These are phyloP conservation scores for Leccinum truebloodii DNA, from an alignment of 768 basidiomycete species.

Conservation along the genomic window DNA sequence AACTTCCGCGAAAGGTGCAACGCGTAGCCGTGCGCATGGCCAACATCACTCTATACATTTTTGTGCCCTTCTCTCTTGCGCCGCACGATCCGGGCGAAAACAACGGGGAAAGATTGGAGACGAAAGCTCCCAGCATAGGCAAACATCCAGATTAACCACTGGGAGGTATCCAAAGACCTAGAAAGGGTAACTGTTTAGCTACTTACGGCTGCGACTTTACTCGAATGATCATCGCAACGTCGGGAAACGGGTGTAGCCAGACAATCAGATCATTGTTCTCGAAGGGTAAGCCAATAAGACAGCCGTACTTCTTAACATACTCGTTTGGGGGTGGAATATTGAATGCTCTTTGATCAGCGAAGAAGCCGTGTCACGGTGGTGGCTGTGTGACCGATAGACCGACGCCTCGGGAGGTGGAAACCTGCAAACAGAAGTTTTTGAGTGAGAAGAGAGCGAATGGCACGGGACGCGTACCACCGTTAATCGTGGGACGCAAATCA, in stretches of 20 bases:
- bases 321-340: slow-evolving; percentile 4
- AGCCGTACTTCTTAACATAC: slow-evolving; percentile 26
- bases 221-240: slow-evolving; percentile 10
- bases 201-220: slow-evolving; percentile 17
- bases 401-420: not conserved
- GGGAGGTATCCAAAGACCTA: slow-evolving; percentile 11
- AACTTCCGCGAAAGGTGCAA: slow-evolving; percentile 30
- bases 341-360: slow-evolving; percentile 25
- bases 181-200: slow-evolving; percentile 20
- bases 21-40: slow-evolving; percentile 12
- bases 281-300: slow-evolving; percentile 21
- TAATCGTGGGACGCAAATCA: slow-evolving; percentile 19
- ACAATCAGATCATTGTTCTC: slow-evolving; percentile 18
- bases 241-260: slow-evolving; percentile 8
- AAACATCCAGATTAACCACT: slow-evolving; percentile 7
- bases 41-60: slow-evolving; percentile 27
- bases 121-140: slow-evolving; percentile 12
- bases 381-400: not conserved
- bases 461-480: slow-evolving; percentile 7
- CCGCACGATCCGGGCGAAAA: slow-evolving; percentile 23
- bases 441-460: not conserved
- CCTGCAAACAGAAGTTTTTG: not conserved
- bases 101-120: slow-evolving; percentile 23
- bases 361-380: slow-evolving; percentile 16
- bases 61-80: slow-evolving; percentile 30